Evolutionary conservation across 306 rosid species (phyloP), one percentile per base, ranked within the genome.

Genomic region (Trifolium subterraneum): DNA sequence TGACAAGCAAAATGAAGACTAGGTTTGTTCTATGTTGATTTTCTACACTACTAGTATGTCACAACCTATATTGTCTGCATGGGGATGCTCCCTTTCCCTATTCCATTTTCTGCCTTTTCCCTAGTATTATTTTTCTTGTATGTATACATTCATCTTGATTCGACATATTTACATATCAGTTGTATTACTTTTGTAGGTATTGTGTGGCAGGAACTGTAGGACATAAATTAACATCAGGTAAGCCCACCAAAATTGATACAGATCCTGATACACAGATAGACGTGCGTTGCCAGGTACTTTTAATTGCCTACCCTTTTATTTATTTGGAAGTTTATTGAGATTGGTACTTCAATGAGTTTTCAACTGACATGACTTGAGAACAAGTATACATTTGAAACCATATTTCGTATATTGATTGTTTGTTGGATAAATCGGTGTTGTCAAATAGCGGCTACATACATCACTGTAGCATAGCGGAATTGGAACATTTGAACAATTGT

Each of bases 151-250:
- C 31, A 52, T 71, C 69, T 38, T 66, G 41, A 60, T 35, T 66
- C 19, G 14, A 23, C 31, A 15, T 58, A 16, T 25, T 25, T 4
- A 6, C 42, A 50, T 25, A 55, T 11, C 47, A 9, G 48, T 41
- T 27, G 19, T 69, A 64, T 65, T 68, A 47, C 79, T 25, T 23
- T 69, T 83, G 78, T 73, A 91, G 98, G 82, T 94, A 88, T 67
- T 91, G 94, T 67, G 80, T 86, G 33, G 89, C 95, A 77, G 98
- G 96, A 79, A 90, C 97, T 59, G 36, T 94, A 75, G 98, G 98
- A 55, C 95, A 91, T 83, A 91, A 81, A 78, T 79, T 94, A 82
- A 88, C 80, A 88, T 85, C 98, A 14, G 93, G 97, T 35, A 93
- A 87, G 82, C 81, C 86, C 29, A 74, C 85, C 79, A 91, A 83